Percentiles rank a stretch among this genome's conserved stretches.
These are phyloP conservation scores for Aspergillus sp. DNA, from an alignment of 2,329 filamentous ascomycete species.

Conservation along the genomic window DNA sequence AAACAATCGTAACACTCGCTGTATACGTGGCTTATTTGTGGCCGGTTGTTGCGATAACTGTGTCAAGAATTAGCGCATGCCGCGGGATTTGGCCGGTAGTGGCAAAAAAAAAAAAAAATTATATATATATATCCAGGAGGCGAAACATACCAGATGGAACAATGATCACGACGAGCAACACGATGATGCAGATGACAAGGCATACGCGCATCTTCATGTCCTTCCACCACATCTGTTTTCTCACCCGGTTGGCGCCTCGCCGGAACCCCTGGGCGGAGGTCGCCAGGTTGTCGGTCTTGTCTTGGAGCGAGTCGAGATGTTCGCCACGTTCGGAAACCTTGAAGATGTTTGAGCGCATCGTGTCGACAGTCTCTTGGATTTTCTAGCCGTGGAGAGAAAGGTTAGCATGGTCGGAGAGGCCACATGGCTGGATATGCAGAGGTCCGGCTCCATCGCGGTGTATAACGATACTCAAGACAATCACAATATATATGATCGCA, in stretches of 20 bases:
- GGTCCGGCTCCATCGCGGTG: too few relatives aligned
- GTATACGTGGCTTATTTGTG: constrained; percentile 27
- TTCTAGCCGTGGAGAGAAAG: constrained; percentile 49
- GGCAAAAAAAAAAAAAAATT: too few relatives aligned
- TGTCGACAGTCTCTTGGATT: constrained; percentile 91
- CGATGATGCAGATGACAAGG: constrained; percentile 79
- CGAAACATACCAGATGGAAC: constrained; percentile 68
- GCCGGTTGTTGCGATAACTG: constrained; percentile 39
- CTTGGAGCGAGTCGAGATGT: constrained; percentile 75
- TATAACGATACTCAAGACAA: too few relatives aligned
- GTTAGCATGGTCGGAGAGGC: constrained; percentile 3
- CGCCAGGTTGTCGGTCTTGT: constrained; percentile 88
- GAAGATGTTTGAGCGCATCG: constrained; percentile 97
- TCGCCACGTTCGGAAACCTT: constrained; percentile 91
- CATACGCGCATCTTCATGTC: constrained; percentile 99
- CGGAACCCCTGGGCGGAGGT: constrained; percentile 91
- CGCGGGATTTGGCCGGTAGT: constrained; percentile 1
- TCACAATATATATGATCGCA: too few relatives aligned
- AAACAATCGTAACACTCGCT: constrained; percentile 21
- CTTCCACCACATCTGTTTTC: constrained; percentile 99
- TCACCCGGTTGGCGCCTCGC: constrained; percentile 87
- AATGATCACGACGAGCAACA: constrained; percentile 88
- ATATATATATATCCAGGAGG: too few relatives aligned
- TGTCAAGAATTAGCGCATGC: constrained; percentile 10
- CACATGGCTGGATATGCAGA: too few relatives aligned